These are phyloP conservation scores for Lizanozyma gosingica DNA, from an alignment of 1,139 yeast genomes.

Conservation along the genomic window DNA sequence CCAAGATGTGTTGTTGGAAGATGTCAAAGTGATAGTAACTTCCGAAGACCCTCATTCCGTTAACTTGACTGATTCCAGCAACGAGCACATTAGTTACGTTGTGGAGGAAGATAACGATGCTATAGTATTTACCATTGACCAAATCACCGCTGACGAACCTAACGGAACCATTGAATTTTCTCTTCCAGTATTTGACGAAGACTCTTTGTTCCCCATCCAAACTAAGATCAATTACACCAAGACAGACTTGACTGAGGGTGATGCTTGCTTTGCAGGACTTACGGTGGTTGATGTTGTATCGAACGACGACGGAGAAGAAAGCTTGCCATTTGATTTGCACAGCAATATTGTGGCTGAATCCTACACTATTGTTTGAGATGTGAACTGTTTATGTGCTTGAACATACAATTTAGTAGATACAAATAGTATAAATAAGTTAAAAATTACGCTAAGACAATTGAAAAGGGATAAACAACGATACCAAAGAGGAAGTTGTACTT, in stretches of 20 bases:
- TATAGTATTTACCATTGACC: conserved; percentile 43
- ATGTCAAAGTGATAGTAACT: conserved; percentile 48
- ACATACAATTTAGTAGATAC: not conserved
- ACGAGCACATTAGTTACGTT: conserved; percentile 39
- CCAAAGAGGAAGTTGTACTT: too few species aligned
- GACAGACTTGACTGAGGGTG: conserved; percentile 29
- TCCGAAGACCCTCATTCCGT: conserved; percentile 20
- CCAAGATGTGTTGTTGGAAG: conserved; percentile 37
- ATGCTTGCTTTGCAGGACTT: conserved; percentile 33
- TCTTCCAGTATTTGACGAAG: conserved; percentile 71
- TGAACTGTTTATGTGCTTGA: conserved; percentile 3
- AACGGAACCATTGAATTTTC: conserved; percentile 76
- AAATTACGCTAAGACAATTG: too few species aligned
- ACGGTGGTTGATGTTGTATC: conserved; percentile 34
- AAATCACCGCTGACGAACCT: conserved; percentile 41
- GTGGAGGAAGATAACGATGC: conserved; percentile 51
- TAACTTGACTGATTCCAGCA: conserved; percentile 27
- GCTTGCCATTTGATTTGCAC: conserved; percentile 67
- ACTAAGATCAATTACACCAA: conserved; percentile 38
- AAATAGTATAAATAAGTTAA: not conserved
- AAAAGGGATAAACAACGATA: too few species aligned
- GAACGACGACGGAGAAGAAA: conserved; percentile 31
- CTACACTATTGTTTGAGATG: conserved; percentile 45
- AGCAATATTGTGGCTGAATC: conserved; percentile 55
- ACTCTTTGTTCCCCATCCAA: conserved; percentile 81